Percentiles rank a stretch among this genome's conserved stretches.
phyloP scores from a whole-genome alignment of 2,329 filamentous ascomycete genomes.

The Botrytis porri region DNA sequence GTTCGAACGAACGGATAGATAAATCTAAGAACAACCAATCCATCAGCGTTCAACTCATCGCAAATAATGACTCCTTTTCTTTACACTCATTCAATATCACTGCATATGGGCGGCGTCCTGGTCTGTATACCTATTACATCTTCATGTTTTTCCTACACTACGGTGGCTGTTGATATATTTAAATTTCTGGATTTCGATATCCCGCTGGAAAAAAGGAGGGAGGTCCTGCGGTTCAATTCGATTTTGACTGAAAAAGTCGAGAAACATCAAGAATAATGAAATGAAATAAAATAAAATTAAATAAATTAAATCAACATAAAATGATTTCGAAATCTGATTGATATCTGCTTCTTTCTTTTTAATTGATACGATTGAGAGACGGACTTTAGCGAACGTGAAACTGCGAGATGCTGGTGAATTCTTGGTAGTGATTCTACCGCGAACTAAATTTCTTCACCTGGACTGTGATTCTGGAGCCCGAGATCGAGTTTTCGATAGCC shows the following conservation, averaged over 20 bases:
- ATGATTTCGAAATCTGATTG: not conserved
- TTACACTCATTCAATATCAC: not conserved
- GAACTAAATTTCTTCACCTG: not conserved
- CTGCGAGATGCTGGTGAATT: not conserved
- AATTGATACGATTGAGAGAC: not conserved
- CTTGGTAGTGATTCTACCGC: not conserved
- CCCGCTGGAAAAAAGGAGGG: not conserved
- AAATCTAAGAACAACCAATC: not conserved
- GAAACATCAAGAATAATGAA: not conserved
- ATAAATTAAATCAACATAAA: no score
- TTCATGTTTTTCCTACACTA: no score
- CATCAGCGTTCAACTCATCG: no score
- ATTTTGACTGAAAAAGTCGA: not conserved
- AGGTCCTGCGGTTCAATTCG: not conserved
- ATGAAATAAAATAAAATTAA: not conserved
- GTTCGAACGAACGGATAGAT: not conserved
- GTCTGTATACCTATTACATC: not conserved
- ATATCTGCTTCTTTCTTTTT: not conserved
- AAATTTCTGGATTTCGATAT: not conserved
- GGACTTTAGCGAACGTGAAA: not conserved
- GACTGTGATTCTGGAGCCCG: not conserved
- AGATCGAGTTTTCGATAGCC: not conserved
- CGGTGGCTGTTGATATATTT: not conserved
- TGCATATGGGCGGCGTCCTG: constrained; percentile 16
- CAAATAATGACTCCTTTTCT: not conserved